phyloP scores from a whole-genome alignment of 495 filamentous ascomycete species.

The Penicillium nucicola region DNA sequence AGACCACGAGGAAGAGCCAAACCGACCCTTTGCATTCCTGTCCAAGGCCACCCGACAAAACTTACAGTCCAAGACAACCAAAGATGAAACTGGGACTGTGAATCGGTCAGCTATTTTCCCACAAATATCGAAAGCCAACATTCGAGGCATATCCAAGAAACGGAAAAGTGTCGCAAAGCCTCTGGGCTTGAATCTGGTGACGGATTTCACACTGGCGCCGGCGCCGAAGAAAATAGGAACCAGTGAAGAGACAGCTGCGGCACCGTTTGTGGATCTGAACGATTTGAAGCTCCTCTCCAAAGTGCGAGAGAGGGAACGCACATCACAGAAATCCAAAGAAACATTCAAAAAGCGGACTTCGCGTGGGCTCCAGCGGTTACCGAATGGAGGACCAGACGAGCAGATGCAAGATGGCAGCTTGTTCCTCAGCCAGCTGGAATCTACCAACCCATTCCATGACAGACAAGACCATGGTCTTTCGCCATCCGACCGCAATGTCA shows the following conservation, averaged over 20 bases:
- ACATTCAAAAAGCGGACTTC: slow-evolving; percentile 23
- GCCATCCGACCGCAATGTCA: slow-evolving; percentile 69
- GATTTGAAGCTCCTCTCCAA: slow-evolving; percentile 39
- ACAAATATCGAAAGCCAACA: slow-evolving; percentile 8
- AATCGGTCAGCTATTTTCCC: slow-evolving; percentile 7
- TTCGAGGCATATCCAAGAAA: slow-evolving; percentile 34
- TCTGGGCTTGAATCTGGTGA: slow-evolving; percentile 62
- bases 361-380: slow-evolving; percentile 17
- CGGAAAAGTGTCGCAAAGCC: slow-evolving; percentile 45
- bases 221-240: slow-evolving; percentile 7
- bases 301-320: slow-evolving; percentile 34
- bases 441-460: slow-evolving; percentile 17
- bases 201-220: slow-evolving; percentile 39
- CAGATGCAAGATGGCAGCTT: slow-evolving; percentile 13
- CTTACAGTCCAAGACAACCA: slow-evolving; percentile 8
- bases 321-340: slow-evolving; percentile 22
- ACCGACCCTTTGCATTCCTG: slow-evolving; percentile 29
- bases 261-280: slow-evolving; percentile 37
- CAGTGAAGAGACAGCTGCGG: not conserved
- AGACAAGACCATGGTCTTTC: slow-evolving; percentile 57
- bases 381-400: slow-evolving; percentile 6
- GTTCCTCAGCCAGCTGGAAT: slow-evolving; percentile 9
- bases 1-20: slow-evolving; percentile 27
- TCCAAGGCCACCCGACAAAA: slow-evolving; percentile 28
- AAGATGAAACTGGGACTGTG: not conserved